phyloP scores from a whole-genome alignment of 164 flowering plant genomes.

The Umbellularia californica region DNA sequence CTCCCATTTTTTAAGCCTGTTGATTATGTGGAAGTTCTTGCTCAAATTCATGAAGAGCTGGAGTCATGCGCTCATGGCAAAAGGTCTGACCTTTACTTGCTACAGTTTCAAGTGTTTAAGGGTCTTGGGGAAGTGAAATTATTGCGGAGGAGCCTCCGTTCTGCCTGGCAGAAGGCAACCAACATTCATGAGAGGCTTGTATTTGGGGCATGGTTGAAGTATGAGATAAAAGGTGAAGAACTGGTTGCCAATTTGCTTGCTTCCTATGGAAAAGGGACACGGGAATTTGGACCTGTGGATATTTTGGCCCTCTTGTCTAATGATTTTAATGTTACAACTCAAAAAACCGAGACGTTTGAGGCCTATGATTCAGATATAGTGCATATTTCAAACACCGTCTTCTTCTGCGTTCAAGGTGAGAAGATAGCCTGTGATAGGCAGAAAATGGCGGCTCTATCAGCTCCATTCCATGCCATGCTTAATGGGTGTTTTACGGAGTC shows the following conservation, averaged over 20 bases:
- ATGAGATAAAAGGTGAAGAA: conserved; percentile 88
- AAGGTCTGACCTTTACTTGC: conserved; percentile 68
- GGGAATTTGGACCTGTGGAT: conserved; percentile 66
- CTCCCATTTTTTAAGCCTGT: conserved; percentile 79
- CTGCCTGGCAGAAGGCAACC: conserved; percentile 74
- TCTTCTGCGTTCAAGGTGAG: conserved; percentile 62
- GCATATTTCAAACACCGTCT: conserved; percentile 28
- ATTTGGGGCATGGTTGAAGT: conserved; percentile 93
- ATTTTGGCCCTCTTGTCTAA: conserved; percentile 37
- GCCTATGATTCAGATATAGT: conserved; percentile 1
- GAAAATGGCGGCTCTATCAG: conserved; percentile 67
- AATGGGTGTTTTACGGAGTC: conserved; percentile 88
- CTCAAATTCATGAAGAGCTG: conserved; percentile 95
- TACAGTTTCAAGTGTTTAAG: conserved; percentile 83
- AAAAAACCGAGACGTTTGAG: conserved; percentile 16
- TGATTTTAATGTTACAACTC: neutral
- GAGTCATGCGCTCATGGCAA: conserved; percentile 62
- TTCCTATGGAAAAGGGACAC: conserved; percentile 64
- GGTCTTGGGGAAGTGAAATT: conserved; percentile 88
- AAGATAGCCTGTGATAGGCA: conserved; percentile 68
- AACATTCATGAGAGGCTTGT: conserved; percentile 68
- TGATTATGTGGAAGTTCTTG: conserved; percentile 89
- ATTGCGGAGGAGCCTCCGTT: conserved; percentile 76
- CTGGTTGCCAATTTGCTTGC: conserved; percentile 69
- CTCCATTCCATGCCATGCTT: conserved; percentile 92